Evolutionary conservation across 768 basidiomycete genomes (phyloP).

Genomic region (Rhodotorula babjevae): DNA sequence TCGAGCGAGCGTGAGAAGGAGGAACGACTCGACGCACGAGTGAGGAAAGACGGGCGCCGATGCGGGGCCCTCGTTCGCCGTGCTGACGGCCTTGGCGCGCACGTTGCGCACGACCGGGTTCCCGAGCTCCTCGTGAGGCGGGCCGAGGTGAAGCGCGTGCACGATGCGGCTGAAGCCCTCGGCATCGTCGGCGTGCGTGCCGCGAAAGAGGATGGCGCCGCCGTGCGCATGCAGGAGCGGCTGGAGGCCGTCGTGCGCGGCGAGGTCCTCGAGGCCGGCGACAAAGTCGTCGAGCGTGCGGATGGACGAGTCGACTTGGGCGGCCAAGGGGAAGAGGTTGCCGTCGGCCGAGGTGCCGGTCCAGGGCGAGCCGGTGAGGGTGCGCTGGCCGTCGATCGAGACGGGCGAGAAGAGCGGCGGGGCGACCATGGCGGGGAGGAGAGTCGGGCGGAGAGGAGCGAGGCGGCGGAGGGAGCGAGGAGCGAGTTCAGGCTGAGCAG

Average conservation of each 20-base stretch:
- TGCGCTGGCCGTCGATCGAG: conserved; percentile 9
- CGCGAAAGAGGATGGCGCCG: conserved; percentile 19
- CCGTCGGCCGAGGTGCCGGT: background rate
- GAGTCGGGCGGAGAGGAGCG: background rate
- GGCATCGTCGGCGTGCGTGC: background rate
- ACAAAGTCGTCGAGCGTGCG: conserved; percentile 11
- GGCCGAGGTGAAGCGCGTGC: conserved; percentile 9
- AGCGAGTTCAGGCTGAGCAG: background rate
- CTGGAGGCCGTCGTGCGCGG: background rate
- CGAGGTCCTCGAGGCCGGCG: background rate
- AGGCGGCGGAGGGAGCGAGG: background rate
- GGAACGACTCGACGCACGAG: background rate
- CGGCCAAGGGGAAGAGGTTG: conserved; percentile 7
- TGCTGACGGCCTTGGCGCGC: conserved; percentile 10
- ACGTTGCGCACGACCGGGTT: conserved; percentile 15
- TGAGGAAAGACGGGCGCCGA: conserved; percentile 3
- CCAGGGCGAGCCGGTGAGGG: background rate
- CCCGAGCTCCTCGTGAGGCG: conserved; percentile 12
- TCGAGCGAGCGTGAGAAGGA: too few species aligned
- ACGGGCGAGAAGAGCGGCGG: background rate
- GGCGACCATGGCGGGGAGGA: background rate
- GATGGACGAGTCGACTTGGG: background rate
- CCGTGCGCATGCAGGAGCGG: conserved; percentile 1
- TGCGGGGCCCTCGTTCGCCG: conserved; percentile 15
- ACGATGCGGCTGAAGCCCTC: conserved; percentile 11